Percentiles rank a stretch among this genome's conserved stretches.
These are phyloP conservation scores for Blastomyces emzantsi DNA, from an alignment of 2,329 filamentous ascomycete species.

Conservation along the genomic window DNA sequence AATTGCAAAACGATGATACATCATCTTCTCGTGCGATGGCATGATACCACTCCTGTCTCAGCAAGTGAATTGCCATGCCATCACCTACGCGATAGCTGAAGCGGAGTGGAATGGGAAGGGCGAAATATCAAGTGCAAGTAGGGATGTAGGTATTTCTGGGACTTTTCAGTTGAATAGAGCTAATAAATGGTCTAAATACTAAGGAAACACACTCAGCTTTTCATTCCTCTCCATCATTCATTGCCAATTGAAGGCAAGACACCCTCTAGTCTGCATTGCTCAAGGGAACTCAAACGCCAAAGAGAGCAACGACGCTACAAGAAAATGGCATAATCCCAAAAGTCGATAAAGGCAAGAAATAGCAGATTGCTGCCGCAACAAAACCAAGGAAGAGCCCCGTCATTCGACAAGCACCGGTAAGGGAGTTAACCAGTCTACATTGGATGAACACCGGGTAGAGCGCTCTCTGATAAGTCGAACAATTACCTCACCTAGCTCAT, in stretches of 20 bases:
- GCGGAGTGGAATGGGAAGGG: background rate
- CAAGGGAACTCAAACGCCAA: background rate
- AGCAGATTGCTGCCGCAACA: background rate
- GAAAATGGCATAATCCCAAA: background rate
- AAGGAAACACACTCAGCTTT: background rate
- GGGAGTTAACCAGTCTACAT: background rate
- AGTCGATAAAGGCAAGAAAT: background rate
- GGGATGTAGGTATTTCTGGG: background rate
- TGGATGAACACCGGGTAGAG: background rate
- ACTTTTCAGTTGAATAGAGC: background rate
- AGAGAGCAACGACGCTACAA: background rate
- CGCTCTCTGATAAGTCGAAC: background rate
- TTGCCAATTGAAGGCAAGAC: background rate
- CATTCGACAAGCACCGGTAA: background rate
- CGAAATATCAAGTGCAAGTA: background rate
- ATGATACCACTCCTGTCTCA: background rate
- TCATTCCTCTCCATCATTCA: background rate
- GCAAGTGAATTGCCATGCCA: background rate
- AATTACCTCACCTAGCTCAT: background rate
- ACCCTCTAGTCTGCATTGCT: background rate
- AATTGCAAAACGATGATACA: background rate
- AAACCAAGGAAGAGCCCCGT: background rate
- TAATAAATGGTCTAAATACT: constrained; percentile 1
- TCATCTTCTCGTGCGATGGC: background rate
- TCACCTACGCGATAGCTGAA: background rate